phyloP scores from a whole-genome alignment of 345 rosid genomes.

The Eucalyptus urophylla region DNA sequence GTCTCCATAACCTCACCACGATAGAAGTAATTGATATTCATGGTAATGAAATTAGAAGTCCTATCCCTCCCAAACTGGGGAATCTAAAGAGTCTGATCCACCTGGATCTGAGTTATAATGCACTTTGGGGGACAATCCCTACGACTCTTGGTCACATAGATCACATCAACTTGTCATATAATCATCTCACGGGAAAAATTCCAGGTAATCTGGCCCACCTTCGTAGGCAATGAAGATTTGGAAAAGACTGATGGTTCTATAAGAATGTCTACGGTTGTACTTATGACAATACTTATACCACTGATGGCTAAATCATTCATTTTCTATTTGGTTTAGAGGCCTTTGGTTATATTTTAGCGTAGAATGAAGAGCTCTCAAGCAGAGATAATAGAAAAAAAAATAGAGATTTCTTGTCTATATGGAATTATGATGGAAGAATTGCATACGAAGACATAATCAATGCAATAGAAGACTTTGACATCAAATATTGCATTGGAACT shows the following conservation, averaged over 20 bases:
- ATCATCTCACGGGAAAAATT: not conserved
- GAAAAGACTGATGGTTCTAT: not conserved
- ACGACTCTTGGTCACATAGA: not conserved
- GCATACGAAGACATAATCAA: not conserved
- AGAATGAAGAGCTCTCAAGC: not conserved
- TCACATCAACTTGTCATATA: not conserved
- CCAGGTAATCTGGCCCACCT: not conserved
- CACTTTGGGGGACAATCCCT: fast-evolving
- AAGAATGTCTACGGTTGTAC: not conserved
- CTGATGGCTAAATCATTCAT: not conserved
- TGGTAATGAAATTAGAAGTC: fast-evolving
- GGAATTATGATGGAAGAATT: conserved; percentile 7
- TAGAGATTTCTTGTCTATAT: not conserved
- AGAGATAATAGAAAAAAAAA: too few relatives aligned
- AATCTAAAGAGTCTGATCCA: too few relatives aligned
- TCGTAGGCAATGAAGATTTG: not conserved
- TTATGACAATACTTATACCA: not conserved
- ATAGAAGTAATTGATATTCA: not conserved
- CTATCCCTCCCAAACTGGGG: not conserved
- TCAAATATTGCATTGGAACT: conserved; percentile 8
- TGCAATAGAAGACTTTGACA: conserved; percentile 3
- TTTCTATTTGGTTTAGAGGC: not conserved
- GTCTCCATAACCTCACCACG: not conserved
- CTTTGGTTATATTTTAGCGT: not conserved
- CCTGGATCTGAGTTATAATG: not conserved